Evolutionary conservation across 345 rosid genomes (phyloP), one percentile per base, ranked within the genome.

Genomic region (Brassica rapa): DNA sequence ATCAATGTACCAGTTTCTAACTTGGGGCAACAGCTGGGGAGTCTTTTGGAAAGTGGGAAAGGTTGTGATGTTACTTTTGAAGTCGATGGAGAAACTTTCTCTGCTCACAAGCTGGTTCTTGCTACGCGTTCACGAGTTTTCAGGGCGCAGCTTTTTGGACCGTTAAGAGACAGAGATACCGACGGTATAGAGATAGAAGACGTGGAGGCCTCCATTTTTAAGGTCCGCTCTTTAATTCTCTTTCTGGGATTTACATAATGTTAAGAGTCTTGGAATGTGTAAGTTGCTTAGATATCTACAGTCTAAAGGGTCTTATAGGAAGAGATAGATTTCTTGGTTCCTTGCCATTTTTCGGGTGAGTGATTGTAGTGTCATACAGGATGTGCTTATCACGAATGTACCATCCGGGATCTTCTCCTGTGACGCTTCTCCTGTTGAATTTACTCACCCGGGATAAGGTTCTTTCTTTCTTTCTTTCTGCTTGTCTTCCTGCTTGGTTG

Each of bases 111-210:
- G 60, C 71, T 91, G 79, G 83, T 91, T 25, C 93, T 91, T 53
- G 89, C 93, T 2, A 78, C 90, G 2, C 89, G 96, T 10, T 91
- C 97, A 16, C 91, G 92, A 0, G 97, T 91, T 53, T 91, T 91
- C 83, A 85, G 84, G 80, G 97, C 97, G 43, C 97, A 91, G 80
- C 87, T 91, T 66, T 89, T 80, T 87, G 97, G 97, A 24, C 97
- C 92, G 0, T 77, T 89, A 59, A 86, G 86, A 80, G 88, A 89
- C 68, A 75, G 46, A 39, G 87, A 89, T 68, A 88, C 88, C 0
- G 71, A 78, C 65, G 73, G 83, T 62, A 83, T 91, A 60, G 83
- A 70, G 49, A 75, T 89, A 27, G 86, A 91, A 84, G 97, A 91
- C 61, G 83, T 89, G 60, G 86, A 87, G 72, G 76, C 89, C 10